phyloP scores from a whole-genome alignment of 2,329 filamentous ascomycete species.

The Trichoderma cornu-damae region DNA sequence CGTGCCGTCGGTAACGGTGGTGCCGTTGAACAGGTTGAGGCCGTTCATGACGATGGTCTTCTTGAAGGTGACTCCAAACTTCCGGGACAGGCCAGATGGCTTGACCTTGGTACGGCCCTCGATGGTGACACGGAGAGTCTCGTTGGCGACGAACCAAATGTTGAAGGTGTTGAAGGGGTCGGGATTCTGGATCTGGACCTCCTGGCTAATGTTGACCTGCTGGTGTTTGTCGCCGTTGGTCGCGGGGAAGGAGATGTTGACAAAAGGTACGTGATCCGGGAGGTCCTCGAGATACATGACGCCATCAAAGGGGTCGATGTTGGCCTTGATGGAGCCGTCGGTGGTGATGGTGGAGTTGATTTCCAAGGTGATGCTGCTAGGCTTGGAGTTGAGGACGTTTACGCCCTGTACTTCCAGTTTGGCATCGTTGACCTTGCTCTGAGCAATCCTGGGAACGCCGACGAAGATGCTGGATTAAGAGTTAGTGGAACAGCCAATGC shows the following conservation, averaged over 20 bases:
- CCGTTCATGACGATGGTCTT: conserved; percentile 50
- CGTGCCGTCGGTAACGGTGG: conserved; percentile 46
- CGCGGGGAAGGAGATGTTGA: conserved; percentile 47
- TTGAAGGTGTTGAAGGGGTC: conserved; percentile 52
- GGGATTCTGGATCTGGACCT: conserved; percentile 42
- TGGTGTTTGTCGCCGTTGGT: conserved; percentile 46
- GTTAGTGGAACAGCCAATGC: not conserved
- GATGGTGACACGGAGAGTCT: conserved; percentile 47
- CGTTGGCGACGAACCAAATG: conserved; percentile 47
- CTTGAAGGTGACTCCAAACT: conserved; percentile 50
- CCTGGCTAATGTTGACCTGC: conserved; percentile 49
- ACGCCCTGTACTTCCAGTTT: conserved; percentile 49
- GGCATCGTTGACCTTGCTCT: conserved; percentile 51
- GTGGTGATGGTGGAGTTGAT: conserved; percentile 53
- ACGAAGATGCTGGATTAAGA: conserved; percentile 46
- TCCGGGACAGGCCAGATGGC: conserved; percentile 45
- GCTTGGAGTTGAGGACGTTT: conserved; percentile 42
- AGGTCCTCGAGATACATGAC: conserved; percentile 52
- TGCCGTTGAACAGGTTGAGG: conserved; percentile 52
- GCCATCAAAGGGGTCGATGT: conserved; percentile 47
- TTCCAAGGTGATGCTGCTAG: conserved; percentile 44
- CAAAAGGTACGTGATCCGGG: conserved; percentile 44
- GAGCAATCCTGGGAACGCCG: conserved; percentile 51
- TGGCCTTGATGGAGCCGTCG: conserved; percentile 48
- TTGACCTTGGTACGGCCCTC: conserved; percentile 48